Percentiles rank a stretch among this genome's conserved stretches.
Evolutionary conservation across 2,329 filamentous ascomycete genomes (phyloP).

Genomic region (Cercospora canescens): DNA sequence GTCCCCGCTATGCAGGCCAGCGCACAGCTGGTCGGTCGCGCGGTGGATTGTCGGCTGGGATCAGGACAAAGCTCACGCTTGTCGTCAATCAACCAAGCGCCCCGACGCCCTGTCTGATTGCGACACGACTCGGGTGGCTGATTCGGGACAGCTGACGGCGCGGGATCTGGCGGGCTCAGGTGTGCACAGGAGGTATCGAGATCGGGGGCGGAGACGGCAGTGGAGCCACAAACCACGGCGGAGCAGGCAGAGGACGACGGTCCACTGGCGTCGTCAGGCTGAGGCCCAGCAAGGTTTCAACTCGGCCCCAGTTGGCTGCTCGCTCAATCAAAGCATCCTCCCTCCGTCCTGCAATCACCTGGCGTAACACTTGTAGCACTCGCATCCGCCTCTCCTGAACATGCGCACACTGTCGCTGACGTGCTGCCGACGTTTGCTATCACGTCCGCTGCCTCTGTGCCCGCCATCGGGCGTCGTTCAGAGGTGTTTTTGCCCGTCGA

Average conservation of each 20-base stretch:
- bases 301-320: slow-evolving; percentile 1
- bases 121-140: background rate
- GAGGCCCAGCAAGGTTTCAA: background rate
- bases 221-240: background rate
- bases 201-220: background rate
- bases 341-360: slow-evolving; percentile 6
- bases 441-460: background rate
- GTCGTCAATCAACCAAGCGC: background rate
- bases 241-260: background rate
- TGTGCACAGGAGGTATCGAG: background rate
- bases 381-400: background rate
- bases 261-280: background rate
- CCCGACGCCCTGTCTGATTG: background rate
- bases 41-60: slow-evolving; percentile 3
- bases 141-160: background rate
- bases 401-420: background rate
- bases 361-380: slow-evolving; percentile 2
- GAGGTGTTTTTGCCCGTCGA: background rate
- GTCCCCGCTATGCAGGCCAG: background rate
- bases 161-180: background rate
- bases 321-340: slow-evolving; percentile 2
- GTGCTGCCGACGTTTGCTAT: background rate
- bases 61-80: background rate
- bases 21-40: background rate
- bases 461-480: background rate